Percentiles rank a stretch among this genome's conserved stretches.
Evolutionary conservation across 2,329 filamentous ascomycete genomes (phyloP).

Genomic region (Dactylonectria estremocensis): DNA sequence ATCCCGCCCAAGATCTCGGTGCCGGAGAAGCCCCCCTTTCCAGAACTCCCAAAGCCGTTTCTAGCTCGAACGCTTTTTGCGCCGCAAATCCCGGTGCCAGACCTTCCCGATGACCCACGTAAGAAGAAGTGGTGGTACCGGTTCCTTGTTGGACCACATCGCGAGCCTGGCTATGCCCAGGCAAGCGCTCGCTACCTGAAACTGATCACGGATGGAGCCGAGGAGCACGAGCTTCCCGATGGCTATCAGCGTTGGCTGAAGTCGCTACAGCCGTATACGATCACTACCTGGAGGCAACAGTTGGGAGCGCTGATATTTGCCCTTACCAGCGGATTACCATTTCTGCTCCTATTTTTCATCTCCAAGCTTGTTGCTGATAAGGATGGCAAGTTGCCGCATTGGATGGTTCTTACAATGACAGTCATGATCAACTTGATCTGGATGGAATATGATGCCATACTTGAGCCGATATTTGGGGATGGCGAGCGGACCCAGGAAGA

Average conservation of each 20-base stretch:
- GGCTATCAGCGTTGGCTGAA: constrained; percentile 84
- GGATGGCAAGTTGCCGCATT: constrained; percentile 77
- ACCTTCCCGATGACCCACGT: constrained; percentile 50
- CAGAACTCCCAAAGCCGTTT: constrained; percentile 74
- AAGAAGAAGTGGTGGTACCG: constrained; percentile 62
- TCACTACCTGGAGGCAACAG: constrained; percentile 77
- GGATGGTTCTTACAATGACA: constrained; percentile 71
- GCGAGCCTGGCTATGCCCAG: constrained; percentile 82
- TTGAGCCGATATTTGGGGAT: constrained; percentile 82
- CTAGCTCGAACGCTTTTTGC: constrained; percentile 89
- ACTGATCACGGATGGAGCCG: constrained; percentile 83
- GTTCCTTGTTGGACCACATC: constrained; percentile 62
- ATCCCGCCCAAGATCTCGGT: constrained; percentile 74
- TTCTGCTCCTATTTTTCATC: constrained; percentile 66
- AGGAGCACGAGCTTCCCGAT: constrained; percentile 83
- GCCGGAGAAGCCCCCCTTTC: constrained; percentile 72
- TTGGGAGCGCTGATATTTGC: constrained; percentile 77
- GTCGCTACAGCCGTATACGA: constrained; percentile 77
- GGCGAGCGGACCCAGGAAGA: constrained; percentile 77
- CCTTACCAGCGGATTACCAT: constrained; percentile 67
- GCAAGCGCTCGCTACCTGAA: constrained; percentile 87
- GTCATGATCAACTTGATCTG: constrained; percentile 67
- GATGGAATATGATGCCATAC: constrained; percentile 61
- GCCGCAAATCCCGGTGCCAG: constrained; percentile 64
- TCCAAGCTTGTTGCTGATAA: constrained; percentile 71